Base-by-base conservation (phyloP, 805 yeast species). In the Yarrowia alimentaria region DNA sequence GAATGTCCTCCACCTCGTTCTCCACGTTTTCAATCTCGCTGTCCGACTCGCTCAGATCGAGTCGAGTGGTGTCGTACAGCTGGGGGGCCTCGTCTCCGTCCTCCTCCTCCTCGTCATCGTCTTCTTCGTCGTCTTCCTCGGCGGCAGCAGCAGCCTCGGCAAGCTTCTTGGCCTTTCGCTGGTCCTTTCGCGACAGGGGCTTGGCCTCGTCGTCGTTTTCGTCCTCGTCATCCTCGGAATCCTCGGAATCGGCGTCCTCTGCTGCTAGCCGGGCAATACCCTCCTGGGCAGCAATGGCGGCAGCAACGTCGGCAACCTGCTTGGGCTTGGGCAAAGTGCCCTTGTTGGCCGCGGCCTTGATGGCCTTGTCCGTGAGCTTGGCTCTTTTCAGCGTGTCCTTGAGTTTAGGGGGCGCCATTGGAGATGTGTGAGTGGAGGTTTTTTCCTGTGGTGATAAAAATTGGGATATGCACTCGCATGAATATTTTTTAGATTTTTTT, bases 1-100 rank as follows among this genome's bases (percentile, higher is more conserved):
- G 85, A 35, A 90, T 76, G 59, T 89, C 97, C 57, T 84, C 90
- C 52, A 79, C 87, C 6, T 81, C 91, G 33, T 78, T 85, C 22
- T 76, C 81, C 35, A 75, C 81, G 30, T 75, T 80, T 12, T 74
- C 80, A 8, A 59, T 62, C 12, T 69, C 75, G 4, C 64, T 69
- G 1, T 70, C 72, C 5, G 61, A 69, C 5, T 68, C 72, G 6
- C 55, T 67, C 58, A 37, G 70, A 70, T 33, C 70, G 66, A 42
- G 57, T 21, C 54, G 51, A 2, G 54, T 34, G 16, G 60, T 28
- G 28, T 64, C 66, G 16, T 61, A 52, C 16, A 68, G 69, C 13
- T 17, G 42, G 16, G 38, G 38, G 3, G 62, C 71, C 9, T 64
- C 68, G 5, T 64, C 68, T 4, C 59, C 65, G 7, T 58, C 68